Evolutionary conservation across 192 early-diverging fungal genomes (phyloP), one percentile per base, ranked within the genome.

Genomic region (Backusella macrospora): DNA sequence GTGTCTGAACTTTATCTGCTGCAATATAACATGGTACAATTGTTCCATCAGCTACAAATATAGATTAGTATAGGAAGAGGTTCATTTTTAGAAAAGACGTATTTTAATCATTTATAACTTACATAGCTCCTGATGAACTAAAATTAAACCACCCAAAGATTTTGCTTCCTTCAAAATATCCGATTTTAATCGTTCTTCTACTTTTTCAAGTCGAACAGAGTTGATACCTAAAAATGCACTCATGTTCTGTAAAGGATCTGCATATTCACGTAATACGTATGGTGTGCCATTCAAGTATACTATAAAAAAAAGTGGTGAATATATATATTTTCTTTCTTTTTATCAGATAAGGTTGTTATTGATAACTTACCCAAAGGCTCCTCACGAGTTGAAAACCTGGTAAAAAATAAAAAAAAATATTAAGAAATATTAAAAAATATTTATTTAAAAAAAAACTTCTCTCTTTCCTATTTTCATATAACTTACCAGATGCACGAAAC

Each of bases 21-120:
- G 84, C 84, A 49, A 87, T 82, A 87, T 88, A 90, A 34, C 78
- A 80, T 34, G 89, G 88, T n/a, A 89, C 74, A 26, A 90, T 75
- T 0, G 74, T 73, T 43, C 82, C 85, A 62, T 77, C 79, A n/a
- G 71, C 79, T 77, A 72, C 40, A 63, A 12, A 34, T 26, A 66
- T 10, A 43, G 6, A 68, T 42, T 42, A 49, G 16, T 63, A 65
- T 43, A 43, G 10, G 16, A 34, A 34, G 29, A 34, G 29, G 29
- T 34, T 34, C 29, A 1, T 34, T 34, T 34, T 34, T 34, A 34
- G 29, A 37, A 62, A 48, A 75, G 0, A 43, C 42, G 5, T 43
- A 1, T 43, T 34, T 34, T 34, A 34, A 34, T 34, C 29, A 34
- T 0, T 43, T 55, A 59, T 26, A 59, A 26, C 78, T 74, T 71